Conservation (phyloP, 106 monocot species). For the Dendrobium chrysotoxum region DNA sequence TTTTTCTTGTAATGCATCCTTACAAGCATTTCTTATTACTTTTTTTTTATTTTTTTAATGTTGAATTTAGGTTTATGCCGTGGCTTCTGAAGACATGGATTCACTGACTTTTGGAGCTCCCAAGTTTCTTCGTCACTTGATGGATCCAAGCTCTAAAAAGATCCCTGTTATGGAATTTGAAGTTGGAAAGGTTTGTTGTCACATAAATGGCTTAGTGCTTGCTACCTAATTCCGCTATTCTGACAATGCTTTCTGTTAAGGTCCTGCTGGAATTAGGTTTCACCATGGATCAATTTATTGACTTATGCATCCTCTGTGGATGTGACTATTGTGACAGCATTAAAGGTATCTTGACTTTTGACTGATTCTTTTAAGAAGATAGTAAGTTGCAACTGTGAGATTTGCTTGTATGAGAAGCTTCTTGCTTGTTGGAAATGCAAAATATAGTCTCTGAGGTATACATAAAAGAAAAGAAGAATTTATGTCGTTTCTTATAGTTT, state of each 20-base stretch:
- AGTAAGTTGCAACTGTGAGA: background rate
- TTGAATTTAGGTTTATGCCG: constrained; percentile 65
- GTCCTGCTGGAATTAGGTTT: constrained; percentile 72
- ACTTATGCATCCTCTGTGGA: constrained; percentile 83
- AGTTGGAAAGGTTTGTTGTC: constrained; percentile 48
- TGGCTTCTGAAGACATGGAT: constrained; percentile 96
- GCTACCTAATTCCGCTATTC: background rate
- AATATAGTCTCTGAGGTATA: background rate
- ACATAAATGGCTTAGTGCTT: background rate
- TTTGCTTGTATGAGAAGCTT: background rate
- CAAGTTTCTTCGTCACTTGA: constrained; percentile 87
- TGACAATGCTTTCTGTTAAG: constrained; percentile 18
- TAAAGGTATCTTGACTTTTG: constrained; percentile 36
- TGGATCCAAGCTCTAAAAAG: constrained; percentile 85
- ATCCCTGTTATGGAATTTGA: constrained; percentile 90
- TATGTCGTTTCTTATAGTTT: background rate
- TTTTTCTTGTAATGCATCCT: background rate
- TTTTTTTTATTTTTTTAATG: background rate
- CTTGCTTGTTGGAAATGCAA: background rate
- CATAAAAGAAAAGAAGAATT: background rate
- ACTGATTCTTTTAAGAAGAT: background rate
- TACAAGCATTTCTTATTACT: background rate
- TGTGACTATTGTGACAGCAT: constrained; percentile 93
- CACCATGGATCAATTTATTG: constrained; percentile 92
- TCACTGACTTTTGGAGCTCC: constrained; percentile 85